Evolutionary conservation across 73 alveolate species (phyloP).

Genomic region (Tetrahymena elliotti): DNA sequence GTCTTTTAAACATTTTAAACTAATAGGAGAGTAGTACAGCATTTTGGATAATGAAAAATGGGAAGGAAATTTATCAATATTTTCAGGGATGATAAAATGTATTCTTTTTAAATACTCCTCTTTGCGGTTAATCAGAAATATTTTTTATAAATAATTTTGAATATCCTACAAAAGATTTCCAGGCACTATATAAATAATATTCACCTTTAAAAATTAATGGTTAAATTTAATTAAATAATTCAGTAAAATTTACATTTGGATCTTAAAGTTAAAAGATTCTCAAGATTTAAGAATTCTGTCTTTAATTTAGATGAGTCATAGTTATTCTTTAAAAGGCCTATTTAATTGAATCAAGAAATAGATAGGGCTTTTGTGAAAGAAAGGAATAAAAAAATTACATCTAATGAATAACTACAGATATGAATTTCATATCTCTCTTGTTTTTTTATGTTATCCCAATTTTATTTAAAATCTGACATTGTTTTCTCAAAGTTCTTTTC

Average conservation of each 20-base stretch:
- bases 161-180: not conserved
- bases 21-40: not conserved
- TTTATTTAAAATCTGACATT: not conserved
- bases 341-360: too few relatives aligned
- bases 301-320: not conserved
- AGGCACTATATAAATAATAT: not conserved
- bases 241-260: not conserved
- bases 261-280: not conserved
- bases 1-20: not conserved
- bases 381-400: not conserved
- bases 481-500: not conserved
- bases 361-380: too few relatives aligned
- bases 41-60: not conserved
- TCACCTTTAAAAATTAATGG: too few relatives aligned
- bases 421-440: not conserved
- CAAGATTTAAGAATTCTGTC: not conserved
- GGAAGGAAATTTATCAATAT: not conserved
- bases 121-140: not conserved
- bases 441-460: not conserved
- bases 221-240: too few relatives aligned
- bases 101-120: not conserved
- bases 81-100: not conserved
- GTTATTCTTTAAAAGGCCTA: not conserved
- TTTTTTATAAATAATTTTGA: not conserved
- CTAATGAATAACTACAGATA: not conserved